Percentiles rank a stretch among this genome's conserved stretches.
phyloP scores from a whole-genome alignment of 108 stramenopile genomes.

The Seminavis robusta region DNA sequence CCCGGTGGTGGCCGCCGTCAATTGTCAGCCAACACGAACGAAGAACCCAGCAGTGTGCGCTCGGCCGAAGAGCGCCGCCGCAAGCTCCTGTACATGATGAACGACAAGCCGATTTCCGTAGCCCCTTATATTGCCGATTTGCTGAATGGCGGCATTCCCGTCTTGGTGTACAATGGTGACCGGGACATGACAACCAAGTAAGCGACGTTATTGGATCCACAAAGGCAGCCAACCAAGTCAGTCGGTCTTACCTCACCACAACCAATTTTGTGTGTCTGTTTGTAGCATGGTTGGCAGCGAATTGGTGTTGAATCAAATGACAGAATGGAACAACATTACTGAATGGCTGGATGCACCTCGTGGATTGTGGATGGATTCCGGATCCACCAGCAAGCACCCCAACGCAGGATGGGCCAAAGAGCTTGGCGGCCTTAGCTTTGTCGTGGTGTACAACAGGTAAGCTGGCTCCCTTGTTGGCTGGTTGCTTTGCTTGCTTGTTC shows the following conservation, averaged over 20 bases:
- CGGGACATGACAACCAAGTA: slow-evolving; percentile 61
- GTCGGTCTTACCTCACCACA: too few relatives aligned
- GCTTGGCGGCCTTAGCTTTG: slow-evolving; percentile 43
- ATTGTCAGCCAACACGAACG: too few relatives aligned
- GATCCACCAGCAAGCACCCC: not conserved
- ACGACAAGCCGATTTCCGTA: slow-evolving; percentile 60
- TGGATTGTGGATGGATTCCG: slow-evolving; percentile 58
- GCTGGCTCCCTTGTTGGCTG: slow-evolving; percentile 59
- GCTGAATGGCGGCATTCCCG: slow-evolving; percentile 59
- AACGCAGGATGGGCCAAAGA: slow-evolving; percentile 55
- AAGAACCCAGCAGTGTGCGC: too few relatives aligned
- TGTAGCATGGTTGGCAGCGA: slow-evolving; percentile 17
- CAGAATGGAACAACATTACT: slow-evolving; percentile 31
- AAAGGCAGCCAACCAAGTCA: too few relatives aligned
- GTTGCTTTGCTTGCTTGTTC: too few relatives aligned
- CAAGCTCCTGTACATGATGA: slow-evolving; percentile 39
- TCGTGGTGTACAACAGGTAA: slow-evolving; percentile 62
- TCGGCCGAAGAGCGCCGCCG: slow-evolving; percentile 6
- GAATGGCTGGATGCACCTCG: slow-evolving; percentile 13
- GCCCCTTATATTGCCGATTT: slow-evolving; percentile 69
- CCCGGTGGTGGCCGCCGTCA: slow-evolving; percentile 56
- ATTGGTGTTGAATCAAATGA: slow-evolving; percentile 52
- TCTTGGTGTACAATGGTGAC: slow-evolving; percentile 73
- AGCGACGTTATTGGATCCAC: slow-evolving; percentile 48
- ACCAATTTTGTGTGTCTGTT: too few relatives aligned